A percentile compares a stretch with the other conserved stretches of the same genome.
Evolutionary conservation across 1,284 basidiomycete genomes (phyloP).

Genomic region (Fomitopsis schrenkii): DNA sequence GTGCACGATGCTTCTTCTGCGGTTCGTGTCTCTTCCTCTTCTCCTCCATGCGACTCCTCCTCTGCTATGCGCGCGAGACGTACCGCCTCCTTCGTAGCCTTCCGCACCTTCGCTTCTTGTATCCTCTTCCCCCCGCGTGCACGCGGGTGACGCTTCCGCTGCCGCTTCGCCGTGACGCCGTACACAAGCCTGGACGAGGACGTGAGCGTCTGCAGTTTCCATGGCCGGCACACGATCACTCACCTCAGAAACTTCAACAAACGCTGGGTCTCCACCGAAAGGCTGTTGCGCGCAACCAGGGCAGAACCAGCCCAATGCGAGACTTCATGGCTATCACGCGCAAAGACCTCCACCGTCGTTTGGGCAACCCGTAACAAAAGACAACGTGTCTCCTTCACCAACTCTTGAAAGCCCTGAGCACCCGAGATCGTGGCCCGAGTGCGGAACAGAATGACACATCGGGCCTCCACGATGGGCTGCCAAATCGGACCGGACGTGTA

Average conservation of each 20-base stretch:
- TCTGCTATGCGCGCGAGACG: neutral
- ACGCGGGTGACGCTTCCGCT: neutral
- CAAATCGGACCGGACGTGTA: too few species aligned
- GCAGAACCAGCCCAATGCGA: too few species aligned
- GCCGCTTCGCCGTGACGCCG: neutral
- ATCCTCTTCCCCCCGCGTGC: neutral
- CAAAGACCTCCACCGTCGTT: too few species aligned
- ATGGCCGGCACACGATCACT: neutral
- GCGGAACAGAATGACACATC: too few species aligned
- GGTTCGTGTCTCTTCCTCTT: neutral
- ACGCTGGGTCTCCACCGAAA: neutral
- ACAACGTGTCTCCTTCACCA: too few species aligned
- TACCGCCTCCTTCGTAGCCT: neutral
- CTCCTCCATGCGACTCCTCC: neutral
- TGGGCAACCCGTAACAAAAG: too few species aligned
- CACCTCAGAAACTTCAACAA: neutral
- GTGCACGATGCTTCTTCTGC: too few species aligned
- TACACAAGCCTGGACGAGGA: neutral
- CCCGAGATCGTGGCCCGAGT: too few species aligned
- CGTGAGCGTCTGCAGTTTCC: neutral
- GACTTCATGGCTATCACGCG: too few species aligned
- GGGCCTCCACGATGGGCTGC: too few species aligned
- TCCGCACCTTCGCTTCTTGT: neutral
- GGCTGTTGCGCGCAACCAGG: too few species aligned
- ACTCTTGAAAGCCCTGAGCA: too few species aligned